These are phyloP conservation scores for Aspergillus affinis DNA, from an alignment of 495 filamentous ascomycete genomes.

Conservation along the genomic window DNA sequence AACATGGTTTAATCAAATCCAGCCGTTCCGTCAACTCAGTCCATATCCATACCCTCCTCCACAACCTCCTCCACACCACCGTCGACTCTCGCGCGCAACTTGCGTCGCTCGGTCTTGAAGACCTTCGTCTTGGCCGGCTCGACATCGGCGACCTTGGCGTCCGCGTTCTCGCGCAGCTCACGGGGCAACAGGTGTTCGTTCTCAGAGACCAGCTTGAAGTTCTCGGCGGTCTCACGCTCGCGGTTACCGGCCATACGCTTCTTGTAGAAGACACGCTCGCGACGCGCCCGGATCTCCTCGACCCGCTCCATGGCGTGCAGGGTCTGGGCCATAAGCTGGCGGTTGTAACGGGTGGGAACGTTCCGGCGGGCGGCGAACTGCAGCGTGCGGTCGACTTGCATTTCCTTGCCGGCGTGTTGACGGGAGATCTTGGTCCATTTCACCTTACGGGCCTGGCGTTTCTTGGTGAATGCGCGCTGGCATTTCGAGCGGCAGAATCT, in stretches of 20 bases:
- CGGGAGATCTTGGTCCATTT: constrained; percentile 81
- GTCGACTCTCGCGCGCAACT: constrained; percentile 7
- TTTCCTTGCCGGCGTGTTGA: constrained; percentile 79
- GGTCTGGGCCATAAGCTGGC: constrained; percentile 81
- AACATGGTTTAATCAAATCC: constrained; percentile 1
- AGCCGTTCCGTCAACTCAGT: background rate
- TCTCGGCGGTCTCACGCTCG: constrained; percentile 68
- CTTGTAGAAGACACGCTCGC: constrained; percentile 91
- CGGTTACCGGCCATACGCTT: constrained; percentile 87
- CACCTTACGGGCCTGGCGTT: constrained; percentile 80
- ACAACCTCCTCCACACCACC: constrained; percentile 7
- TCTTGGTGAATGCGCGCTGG: constrained; percentile 99
- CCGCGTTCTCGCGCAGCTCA: constrained; percentile 39
- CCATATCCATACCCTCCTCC: constrained; percentile 10
- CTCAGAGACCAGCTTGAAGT: constrained; percentile 85
- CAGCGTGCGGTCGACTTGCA: constrained; percentile 92
- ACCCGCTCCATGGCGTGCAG: constrained; percentile 91
- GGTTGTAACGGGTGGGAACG: constrained; percentile 91
- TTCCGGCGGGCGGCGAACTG: constrained; percentile 91
- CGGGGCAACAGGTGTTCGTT: constrained; percentile 77
- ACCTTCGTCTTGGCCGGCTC: constrained; percentile 1
- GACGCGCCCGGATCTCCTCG: constrained; percentile 74
- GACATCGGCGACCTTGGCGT: constrained; percentile 29
- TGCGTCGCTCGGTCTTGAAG: background rate
- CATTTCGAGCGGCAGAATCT: constrained; percentile 83